Evolutionary conservation across 2,329 filamentous ascomycete species (phyloP).

Genomic region (Albophoma yamanashiensis): DNA sequence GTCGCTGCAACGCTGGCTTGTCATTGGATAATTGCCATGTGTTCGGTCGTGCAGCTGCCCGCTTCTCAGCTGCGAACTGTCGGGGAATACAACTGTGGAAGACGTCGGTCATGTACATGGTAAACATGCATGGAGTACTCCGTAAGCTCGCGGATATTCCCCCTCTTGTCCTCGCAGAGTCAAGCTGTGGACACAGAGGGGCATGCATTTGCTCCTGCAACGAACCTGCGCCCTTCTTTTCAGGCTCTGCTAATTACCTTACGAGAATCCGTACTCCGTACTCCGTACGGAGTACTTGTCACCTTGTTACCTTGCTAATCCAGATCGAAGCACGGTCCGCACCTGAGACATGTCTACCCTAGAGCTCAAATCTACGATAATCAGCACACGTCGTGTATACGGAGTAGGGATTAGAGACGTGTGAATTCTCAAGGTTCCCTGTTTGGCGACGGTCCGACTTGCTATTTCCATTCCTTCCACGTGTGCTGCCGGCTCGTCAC

Average conservation of each 20-base stretch:
- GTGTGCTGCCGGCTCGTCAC: too few species aligned
- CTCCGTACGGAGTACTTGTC: too few species aligned
- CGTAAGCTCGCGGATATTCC: neutral
- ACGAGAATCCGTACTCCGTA: too few species aligned
- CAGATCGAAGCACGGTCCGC: neutral
- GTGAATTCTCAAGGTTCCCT: too few species aligned
- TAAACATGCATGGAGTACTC: neutral
- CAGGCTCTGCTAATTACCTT: too few species aligned
- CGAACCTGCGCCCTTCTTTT: neutral
- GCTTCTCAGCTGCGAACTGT: neutral
- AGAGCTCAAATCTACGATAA: neutral
- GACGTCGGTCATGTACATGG: neutral
- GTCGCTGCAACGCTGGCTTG: neutral
- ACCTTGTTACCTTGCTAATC: neutral
- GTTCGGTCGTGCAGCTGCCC: neutral
- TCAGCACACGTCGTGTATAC: too few species aligned
- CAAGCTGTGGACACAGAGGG: neutral
- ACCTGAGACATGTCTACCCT: neutral
- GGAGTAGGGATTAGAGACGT: too few species aligned
- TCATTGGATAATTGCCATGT: neutral
- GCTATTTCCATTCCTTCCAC: too few species aligned
- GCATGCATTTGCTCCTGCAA: neutral
- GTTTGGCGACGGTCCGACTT: too few species aligned
- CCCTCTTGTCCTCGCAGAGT: neutral
- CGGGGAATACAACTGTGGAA: neutral